Conservation (phyloP, 306 rosid species). For the Prunus mongolica region DNA sequence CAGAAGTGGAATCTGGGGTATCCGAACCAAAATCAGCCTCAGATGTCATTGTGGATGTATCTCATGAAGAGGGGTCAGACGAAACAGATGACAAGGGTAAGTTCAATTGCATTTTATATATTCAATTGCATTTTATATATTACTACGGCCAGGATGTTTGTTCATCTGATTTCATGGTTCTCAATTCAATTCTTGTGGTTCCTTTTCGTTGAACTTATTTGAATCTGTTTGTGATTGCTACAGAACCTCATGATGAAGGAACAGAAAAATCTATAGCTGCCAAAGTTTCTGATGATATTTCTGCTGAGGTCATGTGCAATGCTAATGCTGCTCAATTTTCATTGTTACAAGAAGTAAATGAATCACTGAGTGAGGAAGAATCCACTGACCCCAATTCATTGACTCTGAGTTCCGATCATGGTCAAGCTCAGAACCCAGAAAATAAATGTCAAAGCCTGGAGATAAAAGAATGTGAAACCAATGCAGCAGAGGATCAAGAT, state of each 20-base stretch:
- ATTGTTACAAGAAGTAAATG: background rate
- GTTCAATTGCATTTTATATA: background rate
- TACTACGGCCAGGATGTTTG: background rate
- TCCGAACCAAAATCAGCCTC: background rate
- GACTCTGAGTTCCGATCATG: no score
- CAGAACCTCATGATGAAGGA: constrained; percentile 19
- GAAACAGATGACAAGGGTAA: constrained; percentile 25
- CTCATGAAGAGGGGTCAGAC: constrained; percentile 2
- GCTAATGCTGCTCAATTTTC: constrained; percentile 7
- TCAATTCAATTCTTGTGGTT: background rate
- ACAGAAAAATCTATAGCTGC: background rate
- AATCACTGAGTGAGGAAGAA: background rate
- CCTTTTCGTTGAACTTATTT: background rate
- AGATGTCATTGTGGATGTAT: constrained; percentile 1
- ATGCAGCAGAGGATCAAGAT: background rate
- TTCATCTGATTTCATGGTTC: background rate
- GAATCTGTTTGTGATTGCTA: background rate
- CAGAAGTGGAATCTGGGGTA: constrained; percentile 5
- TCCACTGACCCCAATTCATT: background rate
- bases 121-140: background rate
- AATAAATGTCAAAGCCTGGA: background rate
- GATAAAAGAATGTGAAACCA: background rate
- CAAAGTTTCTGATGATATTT: constrained; percentile 1
- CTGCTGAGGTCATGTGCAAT: constrained; percentile 10
- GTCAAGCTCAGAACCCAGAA: background rate